Conservation (phyloP, 2,329 filamentous ascomycete species). For the Pseudocercospora pini-densiflorae region DNA sequence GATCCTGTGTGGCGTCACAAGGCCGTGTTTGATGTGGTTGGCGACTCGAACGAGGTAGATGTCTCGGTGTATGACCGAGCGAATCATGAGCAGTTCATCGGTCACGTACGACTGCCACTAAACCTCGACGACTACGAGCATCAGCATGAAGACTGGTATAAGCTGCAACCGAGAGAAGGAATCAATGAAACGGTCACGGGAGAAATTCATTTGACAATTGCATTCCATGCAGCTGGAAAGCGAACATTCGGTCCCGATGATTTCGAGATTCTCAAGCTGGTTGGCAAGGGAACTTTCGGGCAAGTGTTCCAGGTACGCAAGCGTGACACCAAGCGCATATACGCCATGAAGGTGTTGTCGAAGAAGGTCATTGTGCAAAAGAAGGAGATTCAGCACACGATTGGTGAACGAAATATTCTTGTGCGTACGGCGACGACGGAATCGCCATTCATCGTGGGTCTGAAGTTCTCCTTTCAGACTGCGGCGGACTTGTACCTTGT, state of each 20-base stretch:
- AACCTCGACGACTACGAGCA: conserved; percentile 70
- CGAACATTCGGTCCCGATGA: conserved; percentile 93
- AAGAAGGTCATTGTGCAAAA: conserved; percentile 99
- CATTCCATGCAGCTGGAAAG: conserved; percentile 85
- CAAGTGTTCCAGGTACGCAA: conserved; percentile 99
- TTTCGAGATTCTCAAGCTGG: conserved; percentile 93
- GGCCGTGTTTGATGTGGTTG: conserved; percentile 92
- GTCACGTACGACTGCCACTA: conserved; percentile 83
- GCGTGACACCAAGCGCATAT: conserved; percentile 93
- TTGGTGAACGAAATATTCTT: conserved; percentile 95
- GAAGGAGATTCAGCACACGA: conserved; percentile 97
- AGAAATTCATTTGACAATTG: conserved; percentile 85
- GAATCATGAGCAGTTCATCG: conserved; percentile 86
- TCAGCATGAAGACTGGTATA: conserved; percentile 82
- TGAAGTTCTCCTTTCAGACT: conserved; percentile 99
- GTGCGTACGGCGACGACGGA: conserved; percentile 95
- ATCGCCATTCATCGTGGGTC: conserved; percentile 94
- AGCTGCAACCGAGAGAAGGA: conserved; percentile 76
- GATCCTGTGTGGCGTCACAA: conserved; percentile 96
- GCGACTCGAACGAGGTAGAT: conserved; percentile 86
- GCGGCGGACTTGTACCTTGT: conserved; percentile 97
- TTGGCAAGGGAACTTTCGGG: conserved; percentile 97
- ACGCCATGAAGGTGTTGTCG: conserved; percentile 98
- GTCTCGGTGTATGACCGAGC: conserved; percentile 91
- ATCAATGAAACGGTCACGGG: conserved; percentile 77